Percentiles rank a stretch among this genome's conserved stretches.
phyloP scores from a whole-genome alignment of 192 early-diverging fungal species.

The Endogone sp. region DNA sequence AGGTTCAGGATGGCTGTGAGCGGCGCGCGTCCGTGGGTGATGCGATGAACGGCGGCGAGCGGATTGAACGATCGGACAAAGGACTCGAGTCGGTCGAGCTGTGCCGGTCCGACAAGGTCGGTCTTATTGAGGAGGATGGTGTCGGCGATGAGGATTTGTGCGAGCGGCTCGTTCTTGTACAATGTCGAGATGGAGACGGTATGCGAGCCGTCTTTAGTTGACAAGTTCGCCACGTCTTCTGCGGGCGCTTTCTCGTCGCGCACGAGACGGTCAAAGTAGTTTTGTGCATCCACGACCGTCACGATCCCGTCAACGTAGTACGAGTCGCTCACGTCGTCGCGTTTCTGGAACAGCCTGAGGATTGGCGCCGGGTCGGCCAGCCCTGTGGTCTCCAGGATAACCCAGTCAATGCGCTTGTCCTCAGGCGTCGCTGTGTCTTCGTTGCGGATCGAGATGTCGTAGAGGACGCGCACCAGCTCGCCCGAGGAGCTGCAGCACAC shows the following conservation, averaged over 20 bases:
- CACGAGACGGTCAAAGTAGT: neutral
- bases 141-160: slow-evolving; percentile 9
- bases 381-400: slow-evolving; percentile 10
- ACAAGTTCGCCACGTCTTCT: neutral
- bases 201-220: neutral
- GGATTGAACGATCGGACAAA: slow-evolving; percentile 9
- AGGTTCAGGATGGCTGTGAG: neutral
- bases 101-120: neutral
- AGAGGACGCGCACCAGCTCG: slow-evolving; percentile 20
- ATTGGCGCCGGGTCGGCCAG: slow-evolving; percentile 13
- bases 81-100: slow-evolving; percentile 1
- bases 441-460: slow-evolving; percentile 19
- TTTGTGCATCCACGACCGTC: slow-evolving; percentile 9
- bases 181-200: neutral
- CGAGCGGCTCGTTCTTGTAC: slow-evolving; percentile 10
- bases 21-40: slow-evolving; percentile 1
- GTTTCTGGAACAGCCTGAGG: slow-evolving; percentile 6
- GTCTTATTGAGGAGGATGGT: slow-evolving; percentile 13
- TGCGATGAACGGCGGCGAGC: neutral
- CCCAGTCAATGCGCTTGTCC: slow-evolving; percentile 4
- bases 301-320: slow-evolving; percentile 12
- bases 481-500: slow-evolving; percentile 26
- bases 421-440: neutral
- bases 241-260: neutral
- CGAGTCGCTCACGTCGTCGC: slow-evolving; percentile 6